Percentiles rank a stretch among this genome's conserved stretches.
These are phyloP conservation scores for Coemansia sp. DNA, from an alignment of 192 early-diverging fungal species.

Conservation along the genomic window DNA sequence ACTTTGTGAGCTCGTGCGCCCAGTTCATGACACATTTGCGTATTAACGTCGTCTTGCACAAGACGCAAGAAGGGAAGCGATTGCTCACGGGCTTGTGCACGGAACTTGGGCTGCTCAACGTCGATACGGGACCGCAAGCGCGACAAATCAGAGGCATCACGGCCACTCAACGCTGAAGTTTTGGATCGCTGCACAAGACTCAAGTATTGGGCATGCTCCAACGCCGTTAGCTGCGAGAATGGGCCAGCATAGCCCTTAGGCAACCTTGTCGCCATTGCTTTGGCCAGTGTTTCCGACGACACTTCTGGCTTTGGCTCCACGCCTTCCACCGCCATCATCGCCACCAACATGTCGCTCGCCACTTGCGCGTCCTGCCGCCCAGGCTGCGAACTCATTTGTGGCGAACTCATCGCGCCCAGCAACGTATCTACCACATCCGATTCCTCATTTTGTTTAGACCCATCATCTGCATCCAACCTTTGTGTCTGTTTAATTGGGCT, in stretches of 20 bases:
- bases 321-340: conserved; percentile 49
- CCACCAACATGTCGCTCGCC: conserved; percentile 41
- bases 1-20: conserved; percentile 5
- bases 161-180: background rate
- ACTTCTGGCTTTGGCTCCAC: background rate
- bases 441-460: background rate
- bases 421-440: conserved; percentile 35
- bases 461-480: too few species aligned
- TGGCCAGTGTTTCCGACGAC: background rate
- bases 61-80: conserved; percentile 11
- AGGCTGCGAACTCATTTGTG: background rate
- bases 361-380: conserved; percentile 11
- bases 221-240: conserved; percentile 35
- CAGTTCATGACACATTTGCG: background rate
- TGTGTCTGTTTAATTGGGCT: background rate
- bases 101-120: conserved; percentile 40
- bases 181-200: conserved; percentile 18
- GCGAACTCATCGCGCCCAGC: conserved; percentile 44
- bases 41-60: conserved; percentile 4
- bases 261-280: conserved; percentile 15
- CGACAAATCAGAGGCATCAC: conserved; percentile 11
- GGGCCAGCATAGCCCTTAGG: conserved; percentile 33
- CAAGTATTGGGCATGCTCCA: conserved; percentile 31
- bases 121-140: conserved; percentile 33
- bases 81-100: conserved; percentile 25